Conservation (phyloP, 805 yeast species). For the Myxozyma sirexii region DNA sequence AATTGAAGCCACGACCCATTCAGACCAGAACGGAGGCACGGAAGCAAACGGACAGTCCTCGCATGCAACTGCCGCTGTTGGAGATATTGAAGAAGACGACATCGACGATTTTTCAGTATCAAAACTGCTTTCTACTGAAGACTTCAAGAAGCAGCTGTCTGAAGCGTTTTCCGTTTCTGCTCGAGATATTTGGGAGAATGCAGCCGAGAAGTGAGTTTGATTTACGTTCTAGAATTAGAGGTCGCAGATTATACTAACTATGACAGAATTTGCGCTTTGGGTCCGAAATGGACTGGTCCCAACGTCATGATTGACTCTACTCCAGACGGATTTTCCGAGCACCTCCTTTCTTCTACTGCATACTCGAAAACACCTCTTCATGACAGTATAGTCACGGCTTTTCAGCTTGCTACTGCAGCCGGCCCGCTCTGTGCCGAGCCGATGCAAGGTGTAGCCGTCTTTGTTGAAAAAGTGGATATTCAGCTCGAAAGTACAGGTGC, state of each 20-base stretch:
- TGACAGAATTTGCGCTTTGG: constrained; percentile 62
- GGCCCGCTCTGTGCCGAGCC: constrained; percentile 93
- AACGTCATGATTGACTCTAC: constrained; percentile 67
- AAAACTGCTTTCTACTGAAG: constrained; percentile 37
- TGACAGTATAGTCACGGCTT: constrained; percentile 75
- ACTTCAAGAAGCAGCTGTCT: constrained; percentile 45
- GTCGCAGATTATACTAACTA: constrained; percentile 12
- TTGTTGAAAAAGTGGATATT: constrained; percentile 48
- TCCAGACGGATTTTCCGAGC: constrained; percentile 9
- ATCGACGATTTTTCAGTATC: constrained; percentile 34
- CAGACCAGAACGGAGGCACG: neutral
- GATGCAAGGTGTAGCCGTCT: constrained; percentile 74
- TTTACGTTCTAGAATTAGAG: too few species aligned
- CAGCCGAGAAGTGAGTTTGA: constrained; percentile 16
- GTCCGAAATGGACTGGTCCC: constrained; percentile 75
- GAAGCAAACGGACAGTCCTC: neutral
- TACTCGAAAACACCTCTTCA: constrained; percentile 16
- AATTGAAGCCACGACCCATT: neutral
- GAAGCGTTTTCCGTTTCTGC: constrained; percentile 40
- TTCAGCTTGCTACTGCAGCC: constrained; percentile 74
- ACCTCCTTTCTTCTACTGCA: constrained; percentile 9
- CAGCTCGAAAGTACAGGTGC: constrained; percentile 4
- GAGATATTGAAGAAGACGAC: constrained; percentile 36
- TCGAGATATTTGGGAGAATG: constrained; percentile 38
- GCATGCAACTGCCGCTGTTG: constrained; percentile 32